These are phyloP conservation scores for Cyberlindnera misumaiensis DNA, from an alignment of 805 yeast genomes.

Conservation along the genomic window DNA sequence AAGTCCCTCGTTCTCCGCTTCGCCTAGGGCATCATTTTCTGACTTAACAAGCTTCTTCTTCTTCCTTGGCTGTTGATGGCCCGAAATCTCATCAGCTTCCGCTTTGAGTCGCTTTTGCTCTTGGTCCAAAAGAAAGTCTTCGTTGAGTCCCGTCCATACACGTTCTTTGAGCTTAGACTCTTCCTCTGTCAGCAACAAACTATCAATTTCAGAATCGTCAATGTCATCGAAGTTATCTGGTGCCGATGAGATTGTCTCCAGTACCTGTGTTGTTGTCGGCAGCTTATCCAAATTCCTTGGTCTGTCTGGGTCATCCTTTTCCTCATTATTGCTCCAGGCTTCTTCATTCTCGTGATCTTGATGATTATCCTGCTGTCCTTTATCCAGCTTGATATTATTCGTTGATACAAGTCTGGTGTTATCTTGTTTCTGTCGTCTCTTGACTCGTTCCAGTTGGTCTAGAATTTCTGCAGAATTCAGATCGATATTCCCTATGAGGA, in stretches of 20 bases:
- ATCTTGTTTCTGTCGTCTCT: conserved; percentile 19
- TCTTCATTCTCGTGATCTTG: conserved; percentile 7
- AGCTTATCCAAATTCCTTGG: conserved; percentile 50
- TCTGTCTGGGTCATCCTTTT: conserved; percentile 33
- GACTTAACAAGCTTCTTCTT: conserved; percentile 31
- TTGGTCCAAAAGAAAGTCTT: conserved; percentile 78
- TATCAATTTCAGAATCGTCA: conserved; percentile 74
- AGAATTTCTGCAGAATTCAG: conserved; percentile 20
- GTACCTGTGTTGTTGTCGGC: conserved; percentile 52
- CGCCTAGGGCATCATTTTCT: conserved; percentile 27
- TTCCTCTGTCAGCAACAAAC: conserved; percentile 54
- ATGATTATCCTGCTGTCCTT: background rate
- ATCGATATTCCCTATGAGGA: conserved; percentile 16
- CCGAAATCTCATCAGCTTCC: conserved; percentile 84
- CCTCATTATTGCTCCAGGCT: conserved; percentile 10
- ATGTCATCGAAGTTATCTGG: conserved; percentile 64
- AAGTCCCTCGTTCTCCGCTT: conserved; percentile 27
- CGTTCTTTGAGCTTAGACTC: conserved; percentile 71
- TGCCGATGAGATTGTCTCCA: conserved; percentile 49
- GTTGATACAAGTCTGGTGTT: conserved; percentile 12
- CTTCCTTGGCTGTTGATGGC: conserved; percentile 55
- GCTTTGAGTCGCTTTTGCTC: conserved; percentile 76
- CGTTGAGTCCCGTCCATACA: conserved; percentile 86
- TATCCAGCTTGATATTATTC: conserved; percentile 12
- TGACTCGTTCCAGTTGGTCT: conserved; percentile 24